Percentiles rank a stretch among this genome's conserved stretches.
These are phyloP conservation scores for Trametes hirsuta DNA, from an alignment of 1,284 basidiomycete genomes.

Conservation along the genomic window DNA sequence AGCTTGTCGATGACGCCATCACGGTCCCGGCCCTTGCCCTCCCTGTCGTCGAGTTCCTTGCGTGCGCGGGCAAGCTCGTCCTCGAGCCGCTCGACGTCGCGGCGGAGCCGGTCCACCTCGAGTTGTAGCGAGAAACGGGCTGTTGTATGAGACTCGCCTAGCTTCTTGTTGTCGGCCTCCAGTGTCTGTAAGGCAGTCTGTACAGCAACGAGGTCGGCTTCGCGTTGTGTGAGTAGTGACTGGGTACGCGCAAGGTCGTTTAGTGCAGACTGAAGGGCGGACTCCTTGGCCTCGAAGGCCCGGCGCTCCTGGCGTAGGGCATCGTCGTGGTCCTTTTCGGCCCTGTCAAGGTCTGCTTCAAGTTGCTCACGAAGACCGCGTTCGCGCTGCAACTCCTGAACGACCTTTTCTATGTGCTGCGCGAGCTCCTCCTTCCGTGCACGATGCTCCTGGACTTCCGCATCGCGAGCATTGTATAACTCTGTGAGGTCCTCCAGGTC, in stretches of 20 bases:
- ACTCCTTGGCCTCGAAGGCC: constrained; percentile 67
- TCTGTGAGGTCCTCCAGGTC: constrained; percentile 66
- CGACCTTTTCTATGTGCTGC: constrained; percentile 74
- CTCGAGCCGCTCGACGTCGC: constrained; percentile 83
- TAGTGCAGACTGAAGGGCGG: constrained; percentile 61
- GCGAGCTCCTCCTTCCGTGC: constrained; percentile 78
- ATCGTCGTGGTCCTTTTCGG: constrained; percentile 61
- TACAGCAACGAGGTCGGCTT: constrained; percentile 74
- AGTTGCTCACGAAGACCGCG: constrained; percentile 58
- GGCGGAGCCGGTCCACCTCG: constrained; percentile 86
- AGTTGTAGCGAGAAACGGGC: constrained; percentile 89
- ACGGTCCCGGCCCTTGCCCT: constrained; percentile 65
- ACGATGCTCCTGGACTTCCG: constrained; percentile 64
- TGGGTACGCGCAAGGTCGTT: constrained; percentile 65
- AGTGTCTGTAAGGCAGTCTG: constrained; percentile 71
- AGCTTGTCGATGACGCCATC: constrained; percentile 75
- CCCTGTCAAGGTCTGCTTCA: constrained; percentile 57
- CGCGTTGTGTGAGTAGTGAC: constrained; percentile 64
- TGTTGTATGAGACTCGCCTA: constrained; percentile 81
- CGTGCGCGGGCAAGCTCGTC: constrained; percentile 78
- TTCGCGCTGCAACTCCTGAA: constrained; percentile 62
- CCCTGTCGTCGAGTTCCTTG: constrained; percentile 72
- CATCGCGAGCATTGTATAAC: constrained; percentile 59
- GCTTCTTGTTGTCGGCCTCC: constrained; percentile 71
- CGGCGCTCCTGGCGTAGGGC: constrained; percentile 61